Evolutionary conservation across 169 alveolate species (phyloP), one percentile per base, ranked within the genome.

Genomic region (Fabrea salina): DNA sequence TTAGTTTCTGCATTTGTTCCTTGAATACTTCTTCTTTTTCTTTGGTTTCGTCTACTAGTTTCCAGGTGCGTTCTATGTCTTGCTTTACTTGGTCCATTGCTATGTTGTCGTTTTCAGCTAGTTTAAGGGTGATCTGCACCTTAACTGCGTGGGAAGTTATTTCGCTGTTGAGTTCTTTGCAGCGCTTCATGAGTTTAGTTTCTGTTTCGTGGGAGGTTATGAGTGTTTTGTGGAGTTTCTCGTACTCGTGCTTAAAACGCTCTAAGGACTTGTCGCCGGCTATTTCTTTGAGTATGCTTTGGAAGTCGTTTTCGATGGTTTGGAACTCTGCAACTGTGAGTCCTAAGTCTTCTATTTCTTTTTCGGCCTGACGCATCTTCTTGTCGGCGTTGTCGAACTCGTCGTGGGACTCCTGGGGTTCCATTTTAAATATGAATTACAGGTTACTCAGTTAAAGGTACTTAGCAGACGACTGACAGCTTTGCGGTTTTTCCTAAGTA

Each of bases 181-280:
- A 86, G 64, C 82, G 76, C 82, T 86, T 86, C 40, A 86, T 79
- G 37, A 77, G 75, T 49, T 79, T 76, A 64, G 78, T 82, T 53
- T 86, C 91, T 3, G 82, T 64, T 25, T 86, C 91, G 53, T 86
- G 84, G 27, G 84, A 56, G 2, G 91, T 79, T 72, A 82, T 86
- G 5, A 86, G 72, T n/a, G 89, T 74, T 57, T 80, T 82, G 64
- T 86, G 91, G 19, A 86, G 58, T 70, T 79, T 82, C 43, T 82
- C 57, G 66, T 82, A 86, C 54, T 86, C 89, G 7, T 54, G 66
- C 56, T 84, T 77, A 75, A 86, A 86, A 41, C 77, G 72, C 41
- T 82, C 87, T 8, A 86, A 64, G 41, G 75, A 64, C 71, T 82
- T 56, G 59, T 86, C 83, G 13, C 89, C 89, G 40, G 82, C 77